Percentiles rank a stretch among this genome's conserved stretches.
These are phyloP conservation scores for Acacia confusa DNA, from an alignment of 306 rosid species.

Conservation along the genomic window DNA sequence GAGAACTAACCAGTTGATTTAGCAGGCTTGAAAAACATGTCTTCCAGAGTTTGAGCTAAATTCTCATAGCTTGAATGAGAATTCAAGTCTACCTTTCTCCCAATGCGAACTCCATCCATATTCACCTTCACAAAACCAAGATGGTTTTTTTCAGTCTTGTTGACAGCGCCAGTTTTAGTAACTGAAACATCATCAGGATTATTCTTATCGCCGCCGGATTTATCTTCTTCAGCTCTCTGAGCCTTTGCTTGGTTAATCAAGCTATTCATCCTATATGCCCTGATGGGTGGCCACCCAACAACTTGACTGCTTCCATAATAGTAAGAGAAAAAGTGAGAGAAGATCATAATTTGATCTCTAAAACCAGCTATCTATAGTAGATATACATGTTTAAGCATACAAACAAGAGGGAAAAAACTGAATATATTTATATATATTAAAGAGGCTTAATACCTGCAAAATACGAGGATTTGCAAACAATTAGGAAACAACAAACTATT, in stretches of 20 bases:
- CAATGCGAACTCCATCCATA: conserved; percentile 62
- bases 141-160: conserved; percentile 42
- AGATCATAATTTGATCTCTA: background rate
- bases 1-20: conserved; percentile 40
- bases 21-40: conserved; percentile 56
- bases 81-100: conserved; percentile 69
- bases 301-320: conserved; percentile 54
- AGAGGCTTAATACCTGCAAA: background rate
- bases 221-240: conserved; percentile 52
- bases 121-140: conserved; percentile 70
- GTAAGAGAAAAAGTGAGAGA: background rate
- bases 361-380: background rate
- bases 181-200: conserved; percentile 40
- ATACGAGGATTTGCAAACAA: background rate
- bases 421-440: background rate
- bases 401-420: background rate
- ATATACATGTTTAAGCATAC: background rate
- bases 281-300: conserved; percentile 81
- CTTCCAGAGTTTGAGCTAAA: conserved; percentile 61
- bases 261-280: conserved; percentile 66
- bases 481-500: background rate
- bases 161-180: conserved; percentile 31
- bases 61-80: conserved; percentile 66
- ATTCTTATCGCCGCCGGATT: conserved; percentile 29
- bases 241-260: conserved; percentile 60